Evolutionary conservation across 345 rosid species (phyloP).

Genomic region (Acer campestre): DNA sequence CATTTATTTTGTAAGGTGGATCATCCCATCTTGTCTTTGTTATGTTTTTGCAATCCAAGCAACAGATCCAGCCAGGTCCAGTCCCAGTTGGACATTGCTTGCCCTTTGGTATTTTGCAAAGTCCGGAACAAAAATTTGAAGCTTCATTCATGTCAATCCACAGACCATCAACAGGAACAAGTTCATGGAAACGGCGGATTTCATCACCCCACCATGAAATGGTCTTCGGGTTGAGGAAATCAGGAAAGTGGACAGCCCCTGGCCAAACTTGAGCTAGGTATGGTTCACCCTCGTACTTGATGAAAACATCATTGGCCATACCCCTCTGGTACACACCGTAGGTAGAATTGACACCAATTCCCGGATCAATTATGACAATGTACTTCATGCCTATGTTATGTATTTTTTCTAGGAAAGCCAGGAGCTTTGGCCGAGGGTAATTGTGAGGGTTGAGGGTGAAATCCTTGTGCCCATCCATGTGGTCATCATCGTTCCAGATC

Average conservation of each 20-base stretch:
- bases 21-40: constrained; percentile 88
- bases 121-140: constrained; percentile 85
- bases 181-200: constrained; percentile 79
- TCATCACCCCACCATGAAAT: constrained; percentile 96
- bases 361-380: constrained; percentile 78
- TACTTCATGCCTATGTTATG: constrained; percentile 92
- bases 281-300: constrained; percentile 84
- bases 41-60: constrained; percentile 97
- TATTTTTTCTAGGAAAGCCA: constrained; percentile 80
- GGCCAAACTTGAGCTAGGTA: constrained; percentile 99
- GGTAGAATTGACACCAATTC: constrained; percentile 71
- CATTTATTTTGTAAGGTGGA: constrained; percentile 97
- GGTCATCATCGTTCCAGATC: constrained; percentile 97
- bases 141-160: constrained; percentile 99
- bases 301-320: constrained; percentile 80
- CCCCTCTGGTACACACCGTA: constrained; percentile 85
- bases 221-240: constrained; percentile 91
- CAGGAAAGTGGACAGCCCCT: constrained; percentile 93
- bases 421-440: constrained; percentile 78
- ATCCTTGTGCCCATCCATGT: constrained; percentile 95
- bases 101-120: constrained; percentile 68
- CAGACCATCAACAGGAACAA: constrained; percentile 86
- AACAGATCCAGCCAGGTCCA: constrained; percentile 96
- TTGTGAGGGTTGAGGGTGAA: constrained; percentile 70
- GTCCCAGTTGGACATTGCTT: constrained; percentile 72